phyloP scores from a whole-genome alignment of 169 alveolate genomes.

The Toxoplasma gondii region DNA sequence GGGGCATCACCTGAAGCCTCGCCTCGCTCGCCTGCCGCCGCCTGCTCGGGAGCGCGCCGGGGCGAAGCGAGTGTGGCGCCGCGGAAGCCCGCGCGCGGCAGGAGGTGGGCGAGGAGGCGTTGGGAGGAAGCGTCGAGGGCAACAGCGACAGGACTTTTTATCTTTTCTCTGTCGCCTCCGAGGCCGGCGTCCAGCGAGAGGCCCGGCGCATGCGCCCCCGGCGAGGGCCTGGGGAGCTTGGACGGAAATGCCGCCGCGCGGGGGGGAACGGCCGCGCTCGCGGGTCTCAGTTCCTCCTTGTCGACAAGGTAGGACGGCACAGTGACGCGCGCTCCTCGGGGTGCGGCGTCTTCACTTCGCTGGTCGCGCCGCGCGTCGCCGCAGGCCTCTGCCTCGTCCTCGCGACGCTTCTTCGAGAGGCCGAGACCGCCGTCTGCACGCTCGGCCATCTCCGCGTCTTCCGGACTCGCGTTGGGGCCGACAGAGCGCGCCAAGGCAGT shows the following conservation, averaged over 20 bases:
- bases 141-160: background rate
- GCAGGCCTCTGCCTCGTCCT: too few relatives aligned
- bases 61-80: background rate
- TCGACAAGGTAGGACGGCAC: too few relatives aligned
- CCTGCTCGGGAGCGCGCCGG: background rate
- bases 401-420: background rate
- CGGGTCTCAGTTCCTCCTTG: background rate
- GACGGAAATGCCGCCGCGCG: background rate
- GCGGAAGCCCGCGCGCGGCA: background rate
- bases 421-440: background rate
- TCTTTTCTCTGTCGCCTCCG: background rate
- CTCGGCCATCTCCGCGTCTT: background rate
- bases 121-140: background rate
- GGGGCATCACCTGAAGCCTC: background rate
- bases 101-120: slow-evolving; percentile 1
- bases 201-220: background rate
- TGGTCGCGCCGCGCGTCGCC: too few relatives aligned
- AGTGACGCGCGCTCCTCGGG: too few relatives aligned
- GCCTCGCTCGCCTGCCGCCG: background rate
- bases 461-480: background rate
- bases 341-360: too few relatives aligned
- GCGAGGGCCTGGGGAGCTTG: background rate
- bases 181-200: background rate
- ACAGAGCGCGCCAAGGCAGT: background rate
- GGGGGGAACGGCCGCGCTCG: background rate